Percentiles rank a stretch among this genome's conserved stretches.
Conservation (phyloP, 805 yeast genomes). For the Suhomyces vadensis region DNA sequence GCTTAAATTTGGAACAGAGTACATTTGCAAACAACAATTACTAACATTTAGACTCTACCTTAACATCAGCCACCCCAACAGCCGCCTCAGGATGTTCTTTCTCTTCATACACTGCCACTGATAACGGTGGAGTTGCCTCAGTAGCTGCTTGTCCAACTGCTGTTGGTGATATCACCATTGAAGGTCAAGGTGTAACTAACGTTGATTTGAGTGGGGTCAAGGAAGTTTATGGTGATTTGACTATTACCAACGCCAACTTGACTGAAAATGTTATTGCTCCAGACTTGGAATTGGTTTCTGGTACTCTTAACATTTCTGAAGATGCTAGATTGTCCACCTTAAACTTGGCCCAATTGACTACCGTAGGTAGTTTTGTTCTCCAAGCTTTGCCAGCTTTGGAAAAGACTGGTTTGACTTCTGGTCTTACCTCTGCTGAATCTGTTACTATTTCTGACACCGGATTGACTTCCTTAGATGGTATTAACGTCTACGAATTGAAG, state of each 20-base stretch:
- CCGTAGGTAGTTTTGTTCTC: slow-evolving; percentile 79
- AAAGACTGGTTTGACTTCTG: slow-evolving; percentile 62
- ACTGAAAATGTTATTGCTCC: slow-evolving; percentile 76
- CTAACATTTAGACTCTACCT: slow-evolving; percentile 38
- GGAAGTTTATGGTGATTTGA: slow-evolving; percentile 76
- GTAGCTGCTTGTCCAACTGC: slow-evolving; percentile 75
- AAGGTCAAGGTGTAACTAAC: slow-evolving; percentile 57
- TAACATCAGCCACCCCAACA: slow-evolving; percentile 55
- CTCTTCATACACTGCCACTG: slow-evolving; percentile 67
- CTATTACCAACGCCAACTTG: slow-evolving; percentile 61
- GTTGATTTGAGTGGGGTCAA: slow-evolving; percentile 73
- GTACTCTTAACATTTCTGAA: slow-evolving; percentile 58
- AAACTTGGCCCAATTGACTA: slow-evolving; percentile 73
- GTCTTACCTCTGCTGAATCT: slow-evolving; percentile 71
- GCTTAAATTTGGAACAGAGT: neutral
- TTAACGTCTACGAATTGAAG: slow-evolving; percentile 48
- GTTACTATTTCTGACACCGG: slow-evolving; percentile 74
- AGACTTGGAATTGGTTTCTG: slow-evolving; percentile 70
- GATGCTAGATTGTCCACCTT: slow-evolving; percentile 69
- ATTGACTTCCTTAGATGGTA: slow-evolving; percentile 67
- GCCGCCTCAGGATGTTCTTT: slow-evolving; percentile 68
- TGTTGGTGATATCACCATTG: slow-evolving; percentile 73
- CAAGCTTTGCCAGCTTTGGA: slow-evolving; percentile 84
- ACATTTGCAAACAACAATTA: slow-evolving; percentile 1
- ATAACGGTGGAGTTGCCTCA: slow-evolving; percentile 74